Evolutionary conservation across 1,284 basidiomycete genomes (phyloP), one percentile per base, ranked within the genome.

Genomic region (Jaminaea rosea): DNA sequence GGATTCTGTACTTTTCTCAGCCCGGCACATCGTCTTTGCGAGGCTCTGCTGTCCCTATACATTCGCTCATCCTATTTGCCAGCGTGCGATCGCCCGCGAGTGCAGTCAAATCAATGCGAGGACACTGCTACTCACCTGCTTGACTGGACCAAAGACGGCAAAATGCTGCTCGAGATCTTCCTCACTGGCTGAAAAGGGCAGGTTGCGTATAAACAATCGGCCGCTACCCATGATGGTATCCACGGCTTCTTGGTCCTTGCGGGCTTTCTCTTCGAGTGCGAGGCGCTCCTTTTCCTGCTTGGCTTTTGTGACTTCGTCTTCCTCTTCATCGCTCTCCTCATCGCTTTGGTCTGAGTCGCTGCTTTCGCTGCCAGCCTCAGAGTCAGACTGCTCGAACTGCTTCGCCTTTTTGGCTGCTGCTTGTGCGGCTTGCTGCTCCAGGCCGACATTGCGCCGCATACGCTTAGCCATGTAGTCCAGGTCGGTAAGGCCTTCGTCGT

Each of bases 151-250:
- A 72, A 81, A 88, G 0, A 80, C 77, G 8, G 76, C 74, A 72
- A 93, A 91, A 5, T 84, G 78, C n/a, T 80, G 77, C 6, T 76
- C 72, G 2, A 97, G 75, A 47, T 94, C 88, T 3, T 80, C 77
- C 28, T 86, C 81, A 1, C 84, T 85, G 52, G 87, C 87, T 0
- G 85, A 81, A 69, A 89, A 97, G 0, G 91, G 80, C 17, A 97
- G 76, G 72, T 97, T 98, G 11, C 93, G 87, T 5, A 97, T 78
- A 71, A 97, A 97, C 4, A 97, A 77, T 1, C 93, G 83, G 0
- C 83, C 82, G 0, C 88, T 90, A 52, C 82, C 80, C 23, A 86
- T 77, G 51, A 96, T 89, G 0, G 83, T 83, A 58, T 60, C 65
- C 44, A 62, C 57, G 37, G 55, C 80, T 44, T 77, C 75, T 19